These are phyloP conservation scores for Aspergillus carbonarius DNA, from an alignment of 2,329 filamentous ascomycete species.

Conservation along the genomic window DNA sequence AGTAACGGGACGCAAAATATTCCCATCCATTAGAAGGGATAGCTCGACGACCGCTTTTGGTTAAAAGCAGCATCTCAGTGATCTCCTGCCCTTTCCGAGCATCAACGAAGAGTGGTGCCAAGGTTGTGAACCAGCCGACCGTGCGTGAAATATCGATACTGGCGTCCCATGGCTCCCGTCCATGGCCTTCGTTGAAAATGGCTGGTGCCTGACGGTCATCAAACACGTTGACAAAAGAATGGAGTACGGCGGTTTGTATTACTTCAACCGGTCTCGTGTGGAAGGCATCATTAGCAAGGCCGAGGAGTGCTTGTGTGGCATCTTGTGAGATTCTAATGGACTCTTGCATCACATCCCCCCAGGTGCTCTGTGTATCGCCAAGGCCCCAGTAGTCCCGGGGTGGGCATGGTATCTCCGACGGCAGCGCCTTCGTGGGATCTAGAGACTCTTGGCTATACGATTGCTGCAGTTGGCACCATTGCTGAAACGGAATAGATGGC, in stretches of 20 bases:
- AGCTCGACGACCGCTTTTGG: not conserved
- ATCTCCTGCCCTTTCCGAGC: not conserved
- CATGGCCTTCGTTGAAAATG: not conserved
- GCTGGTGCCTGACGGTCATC: not conserved
- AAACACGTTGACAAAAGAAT: not conserved
- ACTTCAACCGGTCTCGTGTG: not conserved
- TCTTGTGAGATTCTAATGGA: not conserved
- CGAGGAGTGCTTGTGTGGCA: not conserved
- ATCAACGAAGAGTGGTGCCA: constrained; percentile 2
- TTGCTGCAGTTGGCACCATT: constrained; percentile 18
- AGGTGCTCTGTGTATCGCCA: not conserved
- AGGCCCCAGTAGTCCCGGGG: constrained; percentile 1
- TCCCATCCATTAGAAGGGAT: constrained; percentile 6
- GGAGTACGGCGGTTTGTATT: not conserved
- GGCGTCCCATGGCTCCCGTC: constrained; percentile 7
- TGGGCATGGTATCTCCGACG: not conserved
- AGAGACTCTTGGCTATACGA: not conserved
- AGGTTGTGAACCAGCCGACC: constrained; percentile 17
- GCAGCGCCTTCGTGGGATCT: not conserved
- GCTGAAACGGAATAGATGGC: constrained; percentile 15
- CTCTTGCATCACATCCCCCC: not conserved
- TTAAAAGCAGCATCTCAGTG: not conserved
- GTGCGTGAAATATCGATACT: constrained; percentile 10
- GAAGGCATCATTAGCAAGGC: constrained; percentile 4
- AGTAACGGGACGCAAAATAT: constrained; percentile 4